Percentiles rank a stretch among this genome's conserved stretches.
Conservation (phyloP, 495 filamentous ascomycete species). For the Halenospora varia region DNA sequence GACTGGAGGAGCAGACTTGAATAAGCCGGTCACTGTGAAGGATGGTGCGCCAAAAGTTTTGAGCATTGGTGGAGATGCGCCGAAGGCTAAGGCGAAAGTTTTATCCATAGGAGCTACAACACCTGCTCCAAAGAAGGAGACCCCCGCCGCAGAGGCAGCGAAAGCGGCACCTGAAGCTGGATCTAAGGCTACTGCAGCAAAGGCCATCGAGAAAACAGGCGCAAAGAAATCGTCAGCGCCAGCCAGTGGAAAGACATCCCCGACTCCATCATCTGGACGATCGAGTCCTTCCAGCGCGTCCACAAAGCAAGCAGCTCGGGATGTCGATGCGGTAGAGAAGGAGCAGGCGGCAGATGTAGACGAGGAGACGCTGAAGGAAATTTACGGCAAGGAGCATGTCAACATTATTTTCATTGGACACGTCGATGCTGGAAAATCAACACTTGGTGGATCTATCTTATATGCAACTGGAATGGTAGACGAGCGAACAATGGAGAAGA, state of each 20-base stretch:
- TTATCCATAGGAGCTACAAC: slow-evolving; percentile 58
- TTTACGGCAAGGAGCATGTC: slow-evolving; percentile 98
- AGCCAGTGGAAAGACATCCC: slow-evolving; percentile 60
- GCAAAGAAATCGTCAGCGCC: slow-evolving; percentile 48
- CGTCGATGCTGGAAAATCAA: slow-evolving; percentile 96
- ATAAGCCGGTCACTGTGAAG: slow-evolving; percentile 42
- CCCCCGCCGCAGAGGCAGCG: too few species aligned
- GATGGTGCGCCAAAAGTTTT: slow-evolving; percentile 61
- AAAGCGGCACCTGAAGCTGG: slow-evolving; percentile 43
- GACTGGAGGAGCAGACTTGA: slow-evolving; percentile 37
- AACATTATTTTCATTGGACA: slow-evolving; percentile 98
- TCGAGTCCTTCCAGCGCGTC: slow-evolving; percentile 60
- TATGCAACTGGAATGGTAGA: slow-evolving; percentile 98
- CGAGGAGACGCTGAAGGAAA: slow-evolving; percentile 84
- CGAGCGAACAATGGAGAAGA: slow-evolving; percentile 96
- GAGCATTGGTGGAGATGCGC: slow-evolving; percentile 50
- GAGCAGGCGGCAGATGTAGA: slow-evolving; percentile 89
- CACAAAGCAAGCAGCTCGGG: slow-evolving; percentile 54
- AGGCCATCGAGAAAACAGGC: slow-evolving; percentile 75
- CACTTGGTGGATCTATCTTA: slow-evolving; percentile 86
- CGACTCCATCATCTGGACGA: slow-evolving; percentile 72
- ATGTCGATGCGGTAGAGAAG: slow-evolving; percentile 79
- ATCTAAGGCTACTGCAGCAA: slow-evolving; percentile 71
- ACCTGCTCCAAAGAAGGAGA: slow-evolving; percentile 44
- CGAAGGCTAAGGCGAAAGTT: slow-evolving; percentile 60